Percentiles rank a stretch among this genome's conserved stretches.
Evolutionary conservation across 2,329 filamentous ascomycete genomes (phyloP).

Genomic region (Penicillium brevicompactum): DNA sequence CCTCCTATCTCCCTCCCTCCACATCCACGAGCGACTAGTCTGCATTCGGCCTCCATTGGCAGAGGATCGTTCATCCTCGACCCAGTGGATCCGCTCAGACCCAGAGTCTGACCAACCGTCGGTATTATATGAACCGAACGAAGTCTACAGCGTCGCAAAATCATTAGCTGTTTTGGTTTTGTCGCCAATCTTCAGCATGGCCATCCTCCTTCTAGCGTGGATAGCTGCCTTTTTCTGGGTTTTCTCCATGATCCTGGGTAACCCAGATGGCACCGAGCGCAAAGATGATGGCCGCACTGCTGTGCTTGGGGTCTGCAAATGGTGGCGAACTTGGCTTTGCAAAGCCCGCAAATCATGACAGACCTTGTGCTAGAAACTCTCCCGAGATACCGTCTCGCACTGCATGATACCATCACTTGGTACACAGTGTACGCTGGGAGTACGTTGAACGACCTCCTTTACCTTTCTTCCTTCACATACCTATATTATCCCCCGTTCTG

Average conservation of each 20-base stretch:
- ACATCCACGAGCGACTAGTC: slow-evolving; percentile 46
- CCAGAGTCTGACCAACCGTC: slow-evolving; percentile 34
- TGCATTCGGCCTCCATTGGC: slow-evolving; percentile 25
- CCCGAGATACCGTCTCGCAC: slow-evolving; percentile 8
- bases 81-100: slow-evolving; percentile 44
- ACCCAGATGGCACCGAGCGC: slow-evolving; percentile 61
- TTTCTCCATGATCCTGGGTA: slow-evolving; percentile 62
- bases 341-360: slow-evolving; percentile 30
- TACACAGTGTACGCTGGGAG: background rate
- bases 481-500: slow-evolving; percentile 11
- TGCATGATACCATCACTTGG: slow-evolving; percentile 6
- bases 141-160: slow-evolving; percentile 37
- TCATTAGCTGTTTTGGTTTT: slow-evolving; percentile 57
- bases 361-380: background rate
- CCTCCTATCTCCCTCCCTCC: slow-evolving; percentile 56
- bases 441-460: slow-evolving; percentile 15
- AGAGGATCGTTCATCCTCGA: slow-evolving; percentile 26
- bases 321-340: slow-evolving; percentile 62
- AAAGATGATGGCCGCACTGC: slow-evolving; percentile 64
- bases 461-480: slow-evolving; percentile 11
- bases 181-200: slow-evolving; percentile 59
- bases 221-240: slow-evolving; percentile 64
- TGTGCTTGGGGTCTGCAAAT: slow-evolving; percentile 59
- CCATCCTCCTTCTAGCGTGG: slow-evolving; percentile 60
- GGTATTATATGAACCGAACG: slow-evolving; percentile 29